phyloP scores from a whole-genome alignment of 257 asterid genomes.

The Solanum dulcamara region DNA sequence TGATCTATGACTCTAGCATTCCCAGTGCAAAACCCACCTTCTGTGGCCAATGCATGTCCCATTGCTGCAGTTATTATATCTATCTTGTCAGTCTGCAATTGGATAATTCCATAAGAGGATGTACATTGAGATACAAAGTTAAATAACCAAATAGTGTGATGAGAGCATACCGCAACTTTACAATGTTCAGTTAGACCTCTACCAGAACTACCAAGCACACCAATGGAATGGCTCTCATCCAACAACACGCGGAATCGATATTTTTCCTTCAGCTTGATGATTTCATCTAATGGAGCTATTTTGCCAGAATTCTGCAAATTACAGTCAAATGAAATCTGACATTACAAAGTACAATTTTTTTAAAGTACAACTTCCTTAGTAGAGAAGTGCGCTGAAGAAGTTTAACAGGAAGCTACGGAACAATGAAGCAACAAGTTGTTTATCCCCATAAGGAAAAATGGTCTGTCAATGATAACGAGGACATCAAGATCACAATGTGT shows the following conservation, averaged over 20 bases:
- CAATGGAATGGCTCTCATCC: conserved; percentile 87
- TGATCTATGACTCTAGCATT: conserved; percentile 85
- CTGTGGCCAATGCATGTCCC: conserved; percentile 97
- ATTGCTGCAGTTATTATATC: conserved; percentile 85
- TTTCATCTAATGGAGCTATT: conserved; percentile 82
- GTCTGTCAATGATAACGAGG: background rate
- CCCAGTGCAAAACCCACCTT: conserved; percentile 98
- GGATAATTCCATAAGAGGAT: conserved; percentile 1
- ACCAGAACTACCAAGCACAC: conserved; percentile 89
- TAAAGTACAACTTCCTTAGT: background rate
- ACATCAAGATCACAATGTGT: background rate
- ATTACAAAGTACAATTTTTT: background rate
- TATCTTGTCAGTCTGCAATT: conserved; percentile 62
- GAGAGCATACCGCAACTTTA: conserved; percentile 54
- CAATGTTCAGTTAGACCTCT: conserved; percentile 82
- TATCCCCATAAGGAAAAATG: background rate
- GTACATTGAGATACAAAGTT: background rate
- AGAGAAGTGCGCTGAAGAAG: background rate
- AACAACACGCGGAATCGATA: conserved; percentile 76
- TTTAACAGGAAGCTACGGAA: background rate
- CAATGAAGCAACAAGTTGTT: background rate
- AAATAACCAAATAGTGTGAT: conserved; percentile 2
- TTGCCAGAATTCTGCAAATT: conserved; percentile 80
- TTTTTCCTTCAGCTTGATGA: conserved; percentile 71
- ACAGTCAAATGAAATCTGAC: background rate